phyloP scores from a whole-genome alignment of 495 filamentous ascomycete genomes.

The Xylaria acuta region DNA sequence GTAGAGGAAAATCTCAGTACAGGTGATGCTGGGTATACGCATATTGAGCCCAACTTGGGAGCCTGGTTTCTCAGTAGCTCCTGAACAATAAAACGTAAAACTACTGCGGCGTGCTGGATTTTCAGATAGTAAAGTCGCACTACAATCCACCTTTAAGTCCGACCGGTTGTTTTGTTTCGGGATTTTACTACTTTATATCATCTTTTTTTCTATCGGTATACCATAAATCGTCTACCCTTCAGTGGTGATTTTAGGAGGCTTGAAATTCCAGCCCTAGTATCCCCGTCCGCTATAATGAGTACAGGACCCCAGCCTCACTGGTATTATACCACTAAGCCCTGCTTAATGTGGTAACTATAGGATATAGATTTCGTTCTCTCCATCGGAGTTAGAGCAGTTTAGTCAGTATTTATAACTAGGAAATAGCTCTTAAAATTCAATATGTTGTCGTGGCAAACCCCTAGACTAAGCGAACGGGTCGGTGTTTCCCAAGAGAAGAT shows the following conservation, averaged over 20 bases:
- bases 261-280: not conserved
- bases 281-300: not conserved
- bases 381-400: not conserved
- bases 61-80: not conserved
- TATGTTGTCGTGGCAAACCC: constrained; percentile 74
- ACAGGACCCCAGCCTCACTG: not conserved
- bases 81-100: not conserved
- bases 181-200: not conserved
- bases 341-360: not conserved
- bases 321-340: not conserved
- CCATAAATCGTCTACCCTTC: not conserved
- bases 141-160: not conserved
- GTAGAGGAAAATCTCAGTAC: not conserved
- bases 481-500: constrained; percentile 92
- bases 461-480: constrained; percentile 79
- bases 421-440: not conserved
- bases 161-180: not conserved
- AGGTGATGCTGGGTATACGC: not conserved
- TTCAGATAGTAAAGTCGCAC: not conserved
- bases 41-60: not conserved
- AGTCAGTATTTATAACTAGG: not conserved
- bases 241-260: not conserved
- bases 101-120: not conserved
- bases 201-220: not conserved
- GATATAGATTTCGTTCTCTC: not conserved